Evolutionary conservation across 306 rosid genomes (phyloP), one percentile per base, ranked within the genome.

Genomic region (Malus orientalis): DNA sequence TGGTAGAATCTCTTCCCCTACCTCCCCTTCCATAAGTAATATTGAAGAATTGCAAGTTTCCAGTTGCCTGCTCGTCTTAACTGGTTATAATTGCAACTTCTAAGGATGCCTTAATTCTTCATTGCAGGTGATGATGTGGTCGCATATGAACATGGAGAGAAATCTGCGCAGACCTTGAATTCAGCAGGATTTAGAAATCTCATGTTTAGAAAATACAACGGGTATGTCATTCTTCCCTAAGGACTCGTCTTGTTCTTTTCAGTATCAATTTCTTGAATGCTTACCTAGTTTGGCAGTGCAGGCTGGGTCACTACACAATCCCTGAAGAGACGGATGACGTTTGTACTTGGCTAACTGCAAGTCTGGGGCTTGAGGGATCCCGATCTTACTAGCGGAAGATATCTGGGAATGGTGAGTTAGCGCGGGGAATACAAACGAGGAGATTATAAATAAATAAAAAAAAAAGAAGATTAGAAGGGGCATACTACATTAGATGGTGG

Each of bases 251-350:
- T 49, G 32, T 69, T 73, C 8, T 66, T 73, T 55, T 53, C 57
- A 60, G 16, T 40, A 81, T 44, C 74, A 59, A 61, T 69, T n/a
- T 36, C 42, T 33, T 67, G 22, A 58, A 70, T 71, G 58, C 5
- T 69, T 23, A 27, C 15, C 15, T 75, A 4, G 40, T 49, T 75
- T 47, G 30, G 45, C 27, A 80, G 32, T 87, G 91, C 88, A 95
- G 99, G 84, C 82, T 92, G 77, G 99, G 99, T 25, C 99, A 95
- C 79, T 86, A 95, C 51, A 95, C 97, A 64, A 79, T 92, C 76
- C 97, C 99, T 57, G 96, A 90, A 81, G 99, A 95, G 85, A 92
- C 90, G 14, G 88, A 91, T 79, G 97, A 87, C 80, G 93, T 95
- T 42, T 90, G 97, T 80, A 81, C 78, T 57, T 95, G 99, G 99